Conservation (phyloP, 1,139 yeast genomes). For the Suhomyces anneliseae region DNA sequence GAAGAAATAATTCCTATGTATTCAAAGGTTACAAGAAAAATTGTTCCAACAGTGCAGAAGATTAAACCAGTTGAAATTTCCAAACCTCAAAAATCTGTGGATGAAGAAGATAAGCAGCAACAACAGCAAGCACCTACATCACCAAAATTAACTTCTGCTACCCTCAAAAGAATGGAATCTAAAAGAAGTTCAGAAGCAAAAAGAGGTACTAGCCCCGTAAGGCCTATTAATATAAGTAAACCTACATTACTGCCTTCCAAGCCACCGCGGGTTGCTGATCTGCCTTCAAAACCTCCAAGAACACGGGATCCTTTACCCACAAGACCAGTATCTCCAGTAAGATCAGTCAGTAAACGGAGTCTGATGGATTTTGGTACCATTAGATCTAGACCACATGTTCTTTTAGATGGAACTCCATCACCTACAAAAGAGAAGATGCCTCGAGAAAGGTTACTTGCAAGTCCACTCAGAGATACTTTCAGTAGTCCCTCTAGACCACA, state of each 20-base stretch:
- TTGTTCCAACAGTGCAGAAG: slow-evolving; percentile 19
- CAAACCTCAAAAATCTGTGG: not conserved
- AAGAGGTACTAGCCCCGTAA: slow-evolving; percentile 7
- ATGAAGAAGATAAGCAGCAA: slow-evolving; percentile 3
- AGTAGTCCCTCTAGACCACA: not conserved
- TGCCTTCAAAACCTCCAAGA: slow-evolving; percentile 6
- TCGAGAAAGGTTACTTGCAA: not conserved
- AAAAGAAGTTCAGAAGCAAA: slow-evolving; percentile 6
- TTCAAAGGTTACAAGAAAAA: slow-evolving; percentile 36
- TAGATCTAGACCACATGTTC: slow-evolving; percentile 4
- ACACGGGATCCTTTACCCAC: slow-evolving; percentile 4
- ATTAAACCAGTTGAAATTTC: slow-evolving; percentile 1
- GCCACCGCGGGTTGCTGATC: not conserved
- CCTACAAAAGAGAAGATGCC: slow-evolving; percentile 3
- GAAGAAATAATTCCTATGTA: slow-evolving; percentile 18
- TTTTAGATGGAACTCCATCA: slow-evolving; percentile 1
- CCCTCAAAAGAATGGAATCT: slow-evolving; percentile 34
- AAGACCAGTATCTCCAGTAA: slow-evolving; percentile 3
- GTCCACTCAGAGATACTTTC: not conserved
- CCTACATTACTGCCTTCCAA: slow-evolving; percentile 8
- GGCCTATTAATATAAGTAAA: slow-evolving; percentile 1
- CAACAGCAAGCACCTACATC: slow-evolving; percentile 12
- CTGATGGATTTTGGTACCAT: slow-evolving; percentile 8
- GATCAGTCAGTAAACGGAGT: slow-evolving; percentile 1
- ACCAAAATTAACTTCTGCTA: slow-evolving; percentile 29